These are phyloP conservation scores for Starmerella bombicola DNA, from an alignment of 805 yeast genomes.

Conservation along the genomic window DNA sequence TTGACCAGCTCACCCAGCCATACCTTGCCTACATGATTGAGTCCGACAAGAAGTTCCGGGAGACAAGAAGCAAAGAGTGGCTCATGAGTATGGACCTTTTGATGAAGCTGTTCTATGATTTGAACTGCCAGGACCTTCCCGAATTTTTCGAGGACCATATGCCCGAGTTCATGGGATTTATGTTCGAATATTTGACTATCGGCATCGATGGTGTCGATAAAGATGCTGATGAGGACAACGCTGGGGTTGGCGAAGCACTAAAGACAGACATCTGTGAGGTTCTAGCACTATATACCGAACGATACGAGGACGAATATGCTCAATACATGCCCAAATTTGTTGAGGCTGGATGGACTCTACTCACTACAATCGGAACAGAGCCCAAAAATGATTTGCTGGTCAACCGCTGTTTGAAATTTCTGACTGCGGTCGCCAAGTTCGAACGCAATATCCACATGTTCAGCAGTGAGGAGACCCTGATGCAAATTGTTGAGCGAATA, in stretches of 20 bases:
- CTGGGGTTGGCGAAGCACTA: conserved; percentile 55
- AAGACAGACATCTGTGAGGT: conserved; percentile 78
- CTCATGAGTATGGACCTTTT: conserved; percentile 40
- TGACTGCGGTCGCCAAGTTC: conserved; percentile 67
- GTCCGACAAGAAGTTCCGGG: conserved; percentile 54
- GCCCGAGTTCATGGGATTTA: conserved; percentile 58
- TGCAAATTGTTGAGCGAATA: conserved; percentile 68
- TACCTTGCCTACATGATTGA: conserved; percentile 52
- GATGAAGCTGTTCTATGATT: conserved; percentile 75
- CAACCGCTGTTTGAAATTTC: conserved; percentile 63
- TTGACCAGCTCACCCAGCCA: conserved; percentile 70
- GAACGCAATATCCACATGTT: conserved; percentile 54
- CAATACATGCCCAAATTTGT: conserved; percentile 64
- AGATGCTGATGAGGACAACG: conserved; percentile 46
- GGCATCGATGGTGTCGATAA: conserved; percentile 39
- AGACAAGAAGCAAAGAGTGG: conserved; percentile 34
- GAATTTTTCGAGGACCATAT: conserved; percentile 93
- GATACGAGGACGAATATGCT: conserved; percentile 89
- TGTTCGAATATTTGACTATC: conserved; percentile 63
- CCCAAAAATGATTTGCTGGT: conserved; percentile 76
- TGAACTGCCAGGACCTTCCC: conserved; percentile 96
- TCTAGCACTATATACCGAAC: conserved; percentile 69
- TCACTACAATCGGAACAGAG: conserved; percentile 52
- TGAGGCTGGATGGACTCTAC: conserved; percentile 66
- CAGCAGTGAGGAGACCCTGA: conserved; percentile 47